These are phyloP conservation scores for Trametes gibbosa DNA, from an alignment of 768 basidiomycete species.

Conservation along the genomic window DNA sequence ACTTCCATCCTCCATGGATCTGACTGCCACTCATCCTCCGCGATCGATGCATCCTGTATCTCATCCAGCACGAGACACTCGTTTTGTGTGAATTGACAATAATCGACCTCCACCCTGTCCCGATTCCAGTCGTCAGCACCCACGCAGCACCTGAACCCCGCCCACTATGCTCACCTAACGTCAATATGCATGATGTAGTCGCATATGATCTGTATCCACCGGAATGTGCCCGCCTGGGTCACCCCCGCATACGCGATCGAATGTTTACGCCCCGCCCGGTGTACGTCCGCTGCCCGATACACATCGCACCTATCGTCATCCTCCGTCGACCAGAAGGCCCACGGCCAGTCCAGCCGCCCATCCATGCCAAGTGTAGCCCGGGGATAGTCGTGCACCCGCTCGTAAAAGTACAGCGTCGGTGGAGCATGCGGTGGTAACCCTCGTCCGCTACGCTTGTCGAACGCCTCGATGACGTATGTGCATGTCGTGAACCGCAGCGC, in stretches of 20 bases:
- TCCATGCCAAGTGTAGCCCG: slow-evolving; percentile 1
- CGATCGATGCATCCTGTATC: background rate
- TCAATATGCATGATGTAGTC: slow-evolving; percentile 8
- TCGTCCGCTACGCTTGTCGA: background rate
- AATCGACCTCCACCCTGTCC: slow-evolving; percentile 8
- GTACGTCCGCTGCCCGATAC: background rate
- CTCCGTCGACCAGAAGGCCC: slow-evolving; percentile 12
- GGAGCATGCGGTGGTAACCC: background rate
- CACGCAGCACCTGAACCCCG: background rate
- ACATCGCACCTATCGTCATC: background rate
- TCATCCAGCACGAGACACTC: slow-evolving; percentile 7
- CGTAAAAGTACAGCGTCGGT: slow-evolving; percentile 9
- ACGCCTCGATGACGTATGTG: background rate
- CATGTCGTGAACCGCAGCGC: slow-evolving; percentile 7
- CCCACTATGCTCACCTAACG: background rate
- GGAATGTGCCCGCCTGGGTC: background rate
- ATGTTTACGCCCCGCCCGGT: background rate
- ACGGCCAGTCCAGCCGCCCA: slow-evolving; percentile 10
- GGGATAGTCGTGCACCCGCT: slow-evolving; percentile 9
- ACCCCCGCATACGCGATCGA: background rate
- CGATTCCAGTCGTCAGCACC: too few relatives aligned
- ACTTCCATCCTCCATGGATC: background rate
- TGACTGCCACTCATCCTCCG: background rate
- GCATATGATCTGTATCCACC: slow-evolving; percentile 7
- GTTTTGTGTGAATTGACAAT: slow-evolving; percentile 3